phyloP scores from a whole-genome alignment of 2,329 filamentous ascomycete species.

The Penicillium frequentans region DNA sequence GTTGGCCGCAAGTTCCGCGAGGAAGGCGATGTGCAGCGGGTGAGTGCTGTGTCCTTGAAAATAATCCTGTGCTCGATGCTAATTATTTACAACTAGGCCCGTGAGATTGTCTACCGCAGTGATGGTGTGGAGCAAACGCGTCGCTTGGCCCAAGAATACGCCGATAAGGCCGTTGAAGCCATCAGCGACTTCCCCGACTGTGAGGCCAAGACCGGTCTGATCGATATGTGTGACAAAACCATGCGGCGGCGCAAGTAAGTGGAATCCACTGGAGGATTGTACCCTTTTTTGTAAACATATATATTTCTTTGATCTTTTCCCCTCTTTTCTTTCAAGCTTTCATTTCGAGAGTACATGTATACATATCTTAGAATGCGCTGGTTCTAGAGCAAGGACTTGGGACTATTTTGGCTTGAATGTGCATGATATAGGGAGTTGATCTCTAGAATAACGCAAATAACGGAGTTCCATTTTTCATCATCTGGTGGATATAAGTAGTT shows the following conservation, averaged over 20 bases:
- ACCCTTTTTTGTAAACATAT: slow-evolving; percentile 20
- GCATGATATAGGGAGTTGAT: background rate
- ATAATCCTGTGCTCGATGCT: slow-evolving; percentile 2
- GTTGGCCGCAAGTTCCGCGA: slow-evolving; percentile 87
- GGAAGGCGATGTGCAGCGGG: slow-evolving; percentile 80
- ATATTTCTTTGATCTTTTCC: slow-evolving; percentile 10
- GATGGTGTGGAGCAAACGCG: slow-evolving; percentile 91
- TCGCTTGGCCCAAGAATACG: slow-evolving; percentile 85
- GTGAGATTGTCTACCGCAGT: slow-evolving; percentile 77
- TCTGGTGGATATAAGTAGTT: background rate
- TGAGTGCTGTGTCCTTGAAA: slow-evolving; percentile 47
- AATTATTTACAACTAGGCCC: slow-evolving; percentile 61
- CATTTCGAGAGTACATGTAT: slow-evolving; percentile 18
- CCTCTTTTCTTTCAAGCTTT: slow-evolving; percentile 3
- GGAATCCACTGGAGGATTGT: slow-evolving; percentile 1
- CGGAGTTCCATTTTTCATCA: background rate
- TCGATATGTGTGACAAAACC: slow-evolving; percentile 93
- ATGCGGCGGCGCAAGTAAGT: slow-evolving; percentile 78
- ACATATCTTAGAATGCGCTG: slow-evolving; percentile 13
- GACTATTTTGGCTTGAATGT: background rate
- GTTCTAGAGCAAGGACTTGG: background rate
- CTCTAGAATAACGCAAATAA: background rate
- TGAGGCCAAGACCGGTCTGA: slow-evolving; percentile 85
- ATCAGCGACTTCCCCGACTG: slow-evolving; percentile 85
- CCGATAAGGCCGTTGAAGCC: slow-evolving; percentile 81